Evolutionary conservation across 257 asterid species (phyloP), one percentile per base, ranked within the genome.

Genomic region (Penstemon davidsonii): DNA sequence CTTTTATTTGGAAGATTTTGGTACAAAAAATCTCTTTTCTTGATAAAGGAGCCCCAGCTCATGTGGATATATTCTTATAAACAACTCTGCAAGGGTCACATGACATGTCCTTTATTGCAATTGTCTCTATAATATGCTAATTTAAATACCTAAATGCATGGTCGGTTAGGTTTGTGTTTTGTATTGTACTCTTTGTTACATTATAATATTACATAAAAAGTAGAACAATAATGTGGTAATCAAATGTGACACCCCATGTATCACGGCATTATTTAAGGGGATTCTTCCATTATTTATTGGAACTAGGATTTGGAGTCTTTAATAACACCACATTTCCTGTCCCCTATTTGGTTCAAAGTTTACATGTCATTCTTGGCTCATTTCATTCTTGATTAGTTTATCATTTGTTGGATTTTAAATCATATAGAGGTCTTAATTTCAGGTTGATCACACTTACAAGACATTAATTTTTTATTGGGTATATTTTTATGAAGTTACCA

Each of bases 91-190:
- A 18, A 61, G n/a, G 37, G 47, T 43, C 40, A 6, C 45, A 56
- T 44, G 25, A 12, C 54, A 12, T 62, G 5, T 13, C 42, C 65
- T 63, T 71, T 71, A 62, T 63, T 71, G 51, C 15, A 71, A 43
- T 42, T 55, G 63, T 33, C 56, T 59, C 5, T 42, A 47, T 4
- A 9, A 38, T 64, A 38, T 36, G 63, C 33, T 25, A 25, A 25
- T 54, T 62, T 12, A 18, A 55, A 55, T 42, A 44, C 57, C 45
- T 45, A 12, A n/a, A 7, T 55, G 70, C 51, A 41, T 62, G 8
- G 12, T 62, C 39, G 66, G 50, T 45, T 12, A 43, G 60, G 38
- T 36, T 46, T 59, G 46, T 40, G 52, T 18, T 25, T 25, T 49
- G 54, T 10, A 49, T 9, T 5, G 18, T 49, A 49, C 54, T 49